A percentile compares a stretch with the other conserved stretches of the same genome.
Evolutionary conservation across 2,329 filamentous ascomycete genomes (phyloP).

Genomic region (Fusarium tjaetaba): DNA sequence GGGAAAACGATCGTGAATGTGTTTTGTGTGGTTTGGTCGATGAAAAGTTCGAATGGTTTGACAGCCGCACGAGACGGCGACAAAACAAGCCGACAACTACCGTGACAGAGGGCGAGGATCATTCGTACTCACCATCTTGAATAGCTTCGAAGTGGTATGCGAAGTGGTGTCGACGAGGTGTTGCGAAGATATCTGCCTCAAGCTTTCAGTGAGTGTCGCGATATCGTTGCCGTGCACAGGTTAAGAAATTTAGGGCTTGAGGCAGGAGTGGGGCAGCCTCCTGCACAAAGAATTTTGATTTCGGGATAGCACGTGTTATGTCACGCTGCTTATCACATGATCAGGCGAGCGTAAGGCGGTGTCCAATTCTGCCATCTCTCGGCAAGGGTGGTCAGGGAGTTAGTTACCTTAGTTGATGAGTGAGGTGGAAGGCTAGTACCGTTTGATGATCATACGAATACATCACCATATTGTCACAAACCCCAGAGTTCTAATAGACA

Average conservation of each 20-base stretch:
- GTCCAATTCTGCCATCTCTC: conserved; percentile 39
- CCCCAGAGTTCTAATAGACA: conserved; percentile 22
- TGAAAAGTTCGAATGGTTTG: conserved; percentile 30
- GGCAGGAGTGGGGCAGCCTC: conserved; percentile 36
- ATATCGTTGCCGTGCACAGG: conserved; percentile 51
- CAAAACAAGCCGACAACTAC: conserved; percentile 25
- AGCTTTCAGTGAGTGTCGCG: conserved; percentile 49
- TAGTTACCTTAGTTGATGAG: conserved; percentile 20
- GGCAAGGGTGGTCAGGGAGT: conserved; percentile 43
- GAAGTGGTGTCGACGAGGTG: conserved; percentile 54
- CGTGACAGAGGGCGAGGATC: conserved; percentile 27
- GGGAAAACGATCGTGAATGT: conserved; percentile 33
- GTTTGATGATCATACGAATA: conserved; percentile 17
- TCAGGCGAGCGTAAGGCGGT: conserved; percentile 35
- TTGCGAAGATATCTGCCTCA: conserved; percentile 49
- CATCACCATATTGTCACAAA: conserved; percentile 22
- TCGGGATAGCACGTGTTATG: conserved; percentile 38
- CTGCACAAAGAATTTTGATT: conserved; percentile 44
- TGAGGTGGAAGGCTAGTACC: conserved; percentile 20
- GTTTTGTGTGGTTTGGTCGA: conserved; percentile 25
- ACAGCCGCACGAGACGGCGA: conserved; percentile 24
- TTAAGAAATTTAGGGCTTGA: conserved; percentile 51
- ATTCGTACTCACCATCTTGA: conserved; percentile 60
- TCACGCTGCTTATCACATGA: conserved; percentile 40
- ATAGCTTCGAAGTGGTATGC: conserved; percentile 54